phyloP scores from a whole-genome alignment of 2,329 filamentous ascomycete species.

The Fonsecaea monophora region DNA sequence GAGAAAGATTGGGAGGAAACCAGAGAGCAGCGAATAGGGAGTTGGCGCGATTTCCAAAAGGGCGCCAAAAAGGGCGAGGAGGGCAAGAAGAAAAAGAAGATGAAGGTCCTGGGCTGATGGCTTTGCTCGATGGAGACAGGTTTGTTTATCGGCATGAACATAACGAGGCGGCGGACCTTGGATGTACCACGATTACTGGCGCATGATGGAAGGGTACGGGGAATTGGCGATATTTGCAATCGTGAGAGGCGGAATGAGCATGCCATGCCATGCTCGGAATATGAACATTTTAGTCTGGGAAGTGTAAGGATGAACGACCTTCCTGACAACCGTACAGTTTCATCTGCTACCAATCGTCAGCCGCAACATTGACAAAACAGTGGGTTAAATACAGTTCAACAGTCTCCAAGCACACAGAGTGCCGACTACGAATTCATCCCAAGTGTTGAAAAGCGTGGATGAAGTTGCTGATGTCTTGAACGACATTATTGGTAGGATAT shows the following conservation, averaged over 20 bases:
- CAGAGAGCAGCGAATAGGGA: conserved; percentile 86
- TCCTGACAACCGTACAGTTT: not conserved
- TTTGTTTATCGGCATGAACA: not conserved
- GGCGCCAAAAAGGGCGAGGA: conserved; percentile 64
- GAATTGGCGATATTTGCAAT: not conserved
- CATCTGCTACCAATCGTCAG: not conserved
- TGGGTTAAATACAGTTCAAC: not conserved
- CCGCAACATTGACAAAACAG: not conserved
- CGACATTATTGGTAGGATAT: not conserved
- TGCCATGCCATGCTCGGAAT: not conserved
- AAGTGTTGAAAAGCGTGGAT: not conserved
- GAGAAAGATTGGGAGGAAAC: conserved; percentile 96
- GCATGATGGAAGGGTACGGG: not conserved
- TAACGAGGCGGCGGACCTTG: not conserved
- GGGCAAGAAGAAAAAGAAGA: conserved; percentile 69
- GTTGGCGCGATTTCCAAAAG: conserved; percentile 92
- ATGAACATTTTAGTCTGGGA: not conserved
- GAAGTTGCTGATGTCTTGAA: conserved; percentile 6
- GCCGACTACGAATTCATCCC: not conserved
- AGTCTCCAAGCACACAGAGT: not conserved
- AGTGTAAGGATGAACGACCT: not conserved
- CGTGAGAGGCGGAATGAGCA: not conserved
- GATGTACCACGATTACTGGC: not conserved
- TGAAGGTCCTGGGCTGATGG: conserved; percentile 55
- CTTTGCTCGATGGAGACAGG: not conserved